Conservation (phyloP, 2,329 filamentous ascomycete genomes). For the Aspergillus sp. region DNA sequence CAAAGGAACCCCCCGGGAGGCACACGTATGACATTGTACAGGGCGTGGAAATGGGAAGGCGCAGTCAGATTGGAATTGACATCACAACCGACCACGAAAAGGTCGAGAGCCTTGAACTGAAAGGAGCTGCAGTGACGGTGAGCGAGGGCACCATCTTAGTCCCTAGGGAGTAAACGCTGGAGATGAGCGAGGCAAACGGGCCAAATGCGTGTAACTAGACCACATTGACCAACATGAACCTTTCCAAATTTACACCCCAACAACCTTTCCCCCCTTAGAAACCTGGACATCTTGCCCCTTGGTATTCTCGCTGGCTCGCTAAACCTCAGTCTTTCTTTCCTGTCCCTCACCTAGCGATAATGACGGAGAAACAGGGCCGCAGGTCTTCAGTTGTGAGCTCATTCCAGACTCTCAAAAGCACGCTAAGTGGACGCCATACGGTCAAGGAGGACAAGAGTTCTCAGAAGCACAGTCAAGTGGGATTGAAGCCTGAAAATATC, state of each 20-base stretch:
- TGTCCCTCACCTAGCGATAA: background rate
- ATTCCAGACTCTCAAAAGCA: constrained; percentile 20
- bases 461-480: background rate
- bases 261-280: background rate
- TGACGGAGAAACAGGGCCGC: constrained; percentile 13
- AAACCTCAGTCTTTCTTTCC: too few relatives aligned
- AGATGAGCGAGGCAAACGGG: constrained; percentile 1
- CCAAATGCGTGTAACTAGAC: background rate
- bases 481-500: background rate
- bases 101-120: constrained; percentile 32
- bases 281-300: background rate
- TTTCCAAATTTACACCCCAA: background rate
- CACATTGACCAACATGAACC: background rate
- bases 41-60: constrained; percentile 65
- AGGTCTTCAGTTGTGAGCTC: constrained; percentile 17
- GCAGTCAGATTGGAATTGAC: constrained; percentile 37
- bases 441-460: background rate
- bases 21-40: constrained; percentile 57
- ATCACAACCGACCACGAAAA: constrained; percentile 23
- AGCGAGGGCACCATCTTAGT: constrained; percentile 34
- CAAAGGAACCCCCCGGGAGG: constrained; percentile 29
- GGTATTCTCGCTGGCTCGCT: too few relatives aligned
- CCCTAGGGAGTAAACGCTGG: constrained; percentile 13
- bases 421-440: constrained; percentile 10
- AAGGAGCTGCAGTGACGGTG: constrained; percentile 34